Evolutionary conservation across 306 rosid species (phyloP).

Genomic region (Castanea crenata): DNA sequence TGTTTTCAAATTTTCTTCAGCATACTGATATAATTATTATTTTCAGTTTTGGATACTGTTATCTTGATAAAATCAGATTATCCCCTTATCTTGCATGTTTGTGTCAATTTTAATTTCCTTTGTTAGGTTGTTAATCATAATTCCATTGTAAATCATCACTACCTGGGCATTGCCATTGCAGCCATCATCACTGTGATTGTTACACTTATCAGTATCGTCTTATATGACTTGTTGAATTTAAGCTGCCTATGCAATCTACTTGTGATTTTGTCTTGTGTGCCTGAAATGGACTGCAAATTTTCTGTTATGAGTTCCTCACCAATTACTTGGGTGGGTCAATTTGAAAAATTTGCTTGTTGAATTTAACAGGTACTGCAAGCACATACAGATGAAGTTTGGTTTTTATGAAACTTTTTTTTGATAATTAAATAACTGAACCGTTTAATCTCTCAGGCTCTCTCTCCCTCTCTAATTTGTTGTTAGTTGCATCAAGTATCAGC

Average conservation of each 20-base stretch:
- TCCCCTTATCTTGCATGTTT: not conserved
- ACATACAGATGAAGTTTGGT: constrained; percentile 57
- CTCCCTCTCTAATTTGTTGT: too few species aligned
- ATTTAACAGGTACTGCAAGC: constrained; percentile 39
- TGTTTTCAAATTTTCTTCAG: not conserved
- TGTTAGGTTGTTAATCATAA: not conserved
- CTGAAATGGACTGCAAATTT: not conserved
- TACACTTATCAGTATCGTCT: not conserved
- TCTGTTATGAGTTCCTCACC: not conserved
- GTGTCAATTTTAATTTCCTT: not conserved
- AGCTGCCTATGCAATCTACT: not conserved
- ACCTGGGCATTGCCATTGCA: not conserved
- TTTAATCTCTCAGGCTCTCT: too few species aligned
- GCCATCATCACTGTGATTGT: not conserved
- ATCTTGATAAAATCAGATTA: too few species aligned
- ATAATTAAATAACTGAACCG: too few species aligned
- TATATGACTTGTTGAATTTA: not conserved
- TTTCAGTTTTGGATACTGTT: too few species aligned
- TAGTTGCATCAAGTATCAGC: too few species aligned
- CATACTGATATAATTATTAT: not conserved
- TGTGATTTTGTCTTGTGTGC: not conserved
- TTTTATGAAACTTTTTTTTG: not conserved
- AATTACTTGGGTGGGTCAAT: not conserved
- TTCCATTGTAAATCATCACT: not conserved
- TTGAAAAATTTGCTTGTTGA: not conserved